Base-by-base conservation (phyloP, 1,284 basidiomycete genomes). In the Microbotryomycetes sp. region DNA sequence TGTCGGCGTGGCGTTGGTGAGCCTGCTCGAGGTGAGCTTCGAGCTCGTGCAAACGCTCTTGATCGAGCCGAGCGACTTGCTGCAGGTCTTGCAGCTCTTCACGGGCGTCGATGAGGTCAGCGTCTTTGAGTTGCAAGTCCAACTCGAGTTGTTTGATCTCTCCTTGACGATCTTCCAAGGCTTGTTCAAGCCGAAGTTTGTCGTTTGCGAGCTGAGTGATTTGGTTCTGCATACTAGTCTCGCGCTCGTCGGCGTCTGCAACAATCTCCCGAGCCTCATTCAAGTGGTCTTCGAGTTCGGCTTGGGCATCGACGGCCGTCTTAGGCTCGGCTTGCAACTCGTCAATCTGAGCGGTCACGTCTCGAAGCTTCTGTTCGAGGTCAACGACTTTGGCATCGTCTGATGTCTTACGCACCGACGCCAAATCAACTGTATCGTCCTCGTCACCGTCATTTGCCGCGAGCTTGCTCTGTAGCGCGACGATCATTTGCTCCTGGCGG, bases 391-490 rank as follows among this genome's bases (percentile, higher is more conserved):
- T n/a, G 41, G 21, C 6, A 3, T 24, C 54, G 4, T 6, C 29
- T 11, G 35, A 11, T 18, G 35, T 41, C 48, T 30, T 5, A 18
- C 47, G 2, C 3, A 15, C 29, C 11, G 51, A 48, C 6, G 30
- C 52, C 26, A 49, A 28, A 11, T 41, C 16, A n/a, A 58, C 63
- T 18, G 54, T 56, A 29, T 58, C 57, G 54, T 57, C 57, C 7
- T 62, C 63, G 45, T 61, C 54, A 4, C 55, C 60, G 28, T 61
- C 63, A 3, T 56, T 52, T 9, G 56, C 55, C 16, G 57, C 66
- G 11, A 67, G 58, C 30, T 61, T 60, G 52, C 54, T 59, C 49
- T 61, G 60, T 4, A 67, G 52, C 4, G 59, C 52, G 2, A 60
- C 61, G 35, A 67, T 65, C 2, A 30, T 31, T 11, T 54, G 45